Base-by-base conservation (phyloP, 768 basidiomycete genomes). In the Suillus occidentalis region DNA sequence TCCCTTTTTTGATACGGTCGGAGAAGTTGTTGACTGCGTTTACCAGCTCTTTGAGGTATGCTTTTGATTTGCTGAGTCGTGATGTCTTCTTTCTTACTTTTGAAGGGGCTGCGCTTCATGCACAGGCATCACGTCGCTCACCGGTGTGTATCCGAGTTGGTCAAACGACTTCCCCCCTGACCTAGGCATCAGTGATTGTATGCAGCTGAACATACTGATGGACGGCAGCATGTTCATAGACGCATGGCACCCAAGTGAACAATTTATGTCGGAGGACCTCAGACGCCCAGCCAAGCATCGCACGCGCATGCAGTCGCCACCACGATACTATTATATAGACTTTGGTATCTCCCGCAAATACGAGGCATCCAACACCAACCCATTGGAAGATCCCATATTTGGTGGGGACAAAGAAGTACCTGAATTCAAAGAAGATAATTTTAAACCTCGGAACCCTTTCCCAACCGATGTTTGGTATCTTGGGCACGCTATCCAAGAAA, bases 361-460 rank as follows among this genome's bases (percentile, higher is more conserved):
- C 39, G 69, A 65, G 0, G 75, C 78, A 0, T 61, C 70, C 0
- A 68, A 77, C 7, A 63, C 68, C 0, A 56, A 69, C 0, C 78
- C 80, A 0, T 64, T 65, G 0, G 78, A 75, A 40, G n/a, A 36
- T n/a, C 5, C 74, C 77, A n/a, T 0, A 71, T 80, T 2, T 67
- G 83, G 82, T 0, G 82, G 78, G 2, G 83, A 87, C 67, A 77
- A 76, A 62, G 71, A 78, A 0, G 77, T 76, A 0, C 82, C 83
- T 0, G 82, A 83, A 56, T 78, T 76, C 53, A 64, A 70, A 18
- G 70, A 75, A 31, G 69, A 72, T n/a, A n/a, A n/a, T n/a, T n/a
- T n/a, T n/a, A 55, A 64, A 2, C 75, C 72, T 1, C 69, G 74
- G 9, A 68, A 84, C 64, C 80, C 82, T 0, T 85, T 84, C 43